Evolutionary conservation across 345 rosid species (phyloP), one percentile per base, ranked within the genome.

Genomic region (Eucalyptus sp.): DNA sequence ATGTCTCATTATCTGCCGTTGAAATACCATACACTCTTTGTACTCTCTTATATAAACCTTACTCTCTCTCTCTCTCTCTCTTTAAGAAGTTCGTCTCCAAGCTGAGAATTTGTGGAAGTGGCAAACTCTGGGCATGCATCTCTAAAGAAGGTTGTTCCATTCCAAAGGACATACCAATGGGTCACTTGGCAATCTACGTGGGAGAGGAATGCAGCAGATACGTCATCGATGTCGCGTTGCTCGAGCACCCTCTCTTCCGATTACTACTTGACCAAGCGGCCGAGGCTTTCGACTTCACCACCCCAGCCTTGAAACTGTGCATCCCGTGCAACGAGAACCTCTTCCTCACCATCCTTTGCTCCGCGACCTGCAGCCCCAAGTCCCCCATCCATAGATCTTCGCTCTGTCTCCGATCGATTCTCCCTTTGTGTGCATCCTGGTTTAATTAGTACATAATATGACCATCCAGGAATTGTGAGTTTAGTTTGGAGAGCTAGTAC

Each of bases 101-200:
- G 50, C 87, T 85, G 88, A 87, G 43, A 27, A 89, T 44, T 44
- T 15, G 83, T 4, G 81, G 81, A 27, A 64, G 8, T 46, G 64
- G 51, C 84, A n/a, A 84, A 29, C 81, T 85, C 4, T 85, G 86
- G 86, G 86, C 62, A 84, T 81, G 88, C 49, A 60, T 90, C 31
- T 18, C 7, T 1, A 27, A 80, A 76, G 62, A 88, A 5, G 62
- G 43, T 8, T 3, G 24, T n/a, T 43, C 24, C 10, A 85, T 90
- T 43, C 94, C 94, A 0, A 87, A 86, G 31, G 95, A 93, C 86
- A 92, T 94, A 18, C 93, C 95, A 1, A 90, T 85, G 87, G 94
- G 94, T 56, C 93, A 92, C 52, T 12, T 91, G 46, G 94, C 89
- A 13, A 92, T 92, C 7, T 92, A 92, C 8, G 94, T 90, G 9